These are phyloP conservation scores for Holtermanniella nyarrowii DNA, from an alignment of 768 basidiomycete genomes.

Conservation along the genomic window DNA sequence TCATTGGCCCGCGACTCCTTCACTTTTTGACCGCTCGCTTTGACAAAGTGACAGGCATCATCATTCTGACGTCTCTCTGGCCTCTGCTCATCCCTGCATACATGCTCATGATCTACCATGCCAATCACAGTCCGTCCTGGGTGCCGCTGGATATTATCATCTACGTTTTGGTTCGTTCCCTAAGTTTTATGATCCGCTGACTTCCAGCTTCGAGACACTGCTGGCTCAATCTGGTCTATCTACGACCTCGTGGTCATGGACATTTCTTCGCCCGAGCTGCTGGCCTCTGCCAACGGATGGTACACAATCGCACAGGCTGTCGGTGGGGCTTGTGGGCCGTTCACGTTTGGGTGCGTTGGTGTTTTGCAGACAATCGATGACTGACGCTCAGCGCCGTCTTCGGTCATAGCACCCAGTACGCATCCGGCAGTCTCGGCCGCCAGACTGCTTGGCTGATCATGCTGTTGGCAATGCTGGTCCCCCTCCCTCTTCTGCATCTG, in stretches of 20 bases:
- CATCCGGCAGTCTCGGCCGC: background rate
- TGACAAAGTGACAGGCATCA: background rate
- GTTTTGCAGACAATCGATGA: too few species aligned
- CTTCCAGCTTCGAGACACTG: too few species aligned
- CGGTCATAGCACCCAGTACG: too few species aligned
- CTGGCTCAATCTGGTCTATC: background rate
- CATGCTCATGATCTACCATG: background rate
- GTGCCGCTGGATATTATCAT: background rate
- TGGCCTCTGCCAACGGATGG: background rate
- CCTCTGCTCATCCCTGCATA: background rate
- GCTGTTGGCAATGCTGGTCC: background rate
- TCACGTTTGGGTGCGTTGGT: background rate
- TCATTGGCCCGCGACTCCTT: background rate
- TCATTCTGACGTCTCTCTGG: background rate
- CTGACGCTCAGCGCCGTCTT: too few species aligned
- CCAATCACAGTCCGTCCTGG: background rate
- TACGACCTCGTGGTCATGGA: background rate
- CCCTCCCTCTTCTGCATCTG: background rate
- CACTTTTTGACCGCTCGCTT: background rate
- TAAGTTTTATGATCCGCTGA: background rate
- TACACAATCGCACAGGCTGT: background rate
- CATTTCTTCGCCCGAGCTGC: background rate
- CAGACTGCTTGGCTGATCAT: background rate
- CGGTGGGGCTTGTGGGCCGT: background rate
- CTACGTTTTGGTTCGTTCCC: background rate